Evolutionary conservation across 139 green algal species (phyloP).

Genomic region (Raphidocelis subcapitata): DNA sequence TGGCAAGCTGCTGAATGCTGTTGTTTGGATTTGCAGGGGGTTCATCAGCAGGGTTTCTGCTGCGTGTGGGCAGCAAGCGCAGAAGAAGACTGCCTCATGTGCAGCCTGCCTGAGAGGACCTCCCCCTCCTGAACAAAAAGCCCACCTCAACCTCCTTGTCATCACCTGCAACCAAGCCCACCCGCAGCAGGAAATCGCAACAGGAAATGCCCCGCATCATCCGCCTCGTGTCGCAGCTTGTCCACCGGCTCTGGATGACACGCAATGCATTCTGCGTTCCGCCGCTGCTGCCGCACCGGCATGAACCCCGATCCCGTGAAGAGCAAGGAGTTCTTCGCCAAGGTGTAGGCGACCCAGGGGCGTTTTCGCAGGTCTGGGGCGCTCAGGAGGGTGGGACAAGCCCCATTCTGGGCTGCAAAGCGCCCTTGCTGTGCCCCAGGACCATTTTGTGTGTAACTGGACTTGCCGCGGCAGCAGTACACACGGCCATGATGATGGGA

Average conservation of each 20-base stretch:
- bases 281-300: no score
- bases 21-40: background rate
- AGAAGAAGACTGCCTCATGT: background rate
- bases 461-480: no score
- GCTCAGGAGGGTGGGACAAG: no score
- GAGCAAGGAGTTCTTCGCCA: no score
- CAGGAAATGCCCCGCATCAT: slow-evolving; percentile 34
- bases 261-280: no score
- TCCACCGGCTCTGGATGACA: slow-evolving; percentile 56
- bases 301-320: no score
- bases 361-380: no score
- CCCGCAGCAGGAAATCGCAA: slow-evolving; percentile 30
- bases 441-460: no score
- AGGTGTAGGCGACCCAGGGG: no score
- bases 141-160: slow-evolving; percentile 45
- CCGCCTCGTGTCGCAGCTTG: slow-evolving; percentile 42
- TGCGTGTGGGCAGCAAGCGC: background rate
- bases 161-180: slow-evolving; percentile 31
- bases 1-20: slow-evolving; percentile 16
- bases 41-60: background rate
- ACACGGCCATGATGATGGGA: no score
- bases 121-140: background rate
- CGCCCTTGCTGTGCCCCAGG: no score
- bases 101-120: background rate
- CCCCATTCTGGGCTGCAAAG: no score